These are phyloP conservation scores for Mycena vulgaris DNA, from an alignment of 768 basidiomycete genomes.

Conservation along the genomic window DNA sequence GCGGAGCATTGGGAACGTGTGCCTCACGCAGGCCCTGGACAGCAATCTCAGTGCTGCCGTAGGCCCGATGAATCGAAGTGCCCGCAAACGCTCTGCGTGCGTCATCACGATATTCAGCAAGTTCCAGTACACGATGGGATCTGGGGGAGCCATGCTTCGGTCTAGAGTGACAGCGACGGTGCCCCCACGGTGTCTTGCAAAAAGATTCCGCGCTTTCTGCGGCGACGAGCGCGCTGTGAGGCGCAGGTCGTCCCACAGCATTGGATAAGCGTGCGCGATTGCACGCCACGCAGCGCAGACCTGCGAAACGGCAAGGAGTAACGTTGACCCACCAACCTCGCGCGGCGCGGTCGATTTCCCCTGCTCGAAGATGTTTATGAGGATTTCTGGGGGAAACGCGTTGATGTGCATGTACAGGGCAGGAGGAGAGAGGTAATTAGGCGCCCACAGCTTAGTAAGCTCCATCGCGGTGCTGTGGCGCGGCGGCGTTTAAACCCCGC, in stretches of 20 bases:
- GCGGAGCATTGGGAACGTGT: neutral
- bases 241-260: slow-evolving; percentile 4
- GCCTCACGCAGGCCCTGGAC: neutral
- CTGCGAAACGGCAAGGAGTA: neutral
- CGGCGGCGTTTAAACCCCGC: too few species aligned
- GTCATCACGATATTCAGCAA: neutral
- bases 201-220: neutral
- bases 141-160: neutral
- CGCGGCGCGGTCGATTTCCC: neutral
- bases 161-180: neutral
- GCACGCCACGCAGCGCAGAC: neutral
- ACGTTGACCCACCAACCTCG: neutral
- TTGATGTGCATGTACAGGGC: neutral
- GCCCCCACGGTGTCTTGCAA: neutral
- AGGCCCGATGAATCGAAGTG: neutral
- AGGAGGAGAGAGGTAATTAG: neutral
- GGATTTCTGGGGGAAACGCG: neutral
- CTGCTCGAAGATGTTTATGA: slow-evolving; percentile 2
- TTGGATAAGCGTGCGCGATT: neutral
- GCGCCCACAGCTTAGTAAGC: too few species aligned
- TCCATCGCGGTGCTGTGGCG: too few species aligned
- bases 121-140: neutral
- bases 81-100: neutral
- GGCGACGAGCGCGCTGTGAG: neutral
- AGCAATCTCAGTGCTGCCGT: neutral